Evolutionary conservation across 2,329 filamentous ascomycete species (phyloP).

Genomic region (Colletotrichum noveboracense): DNA sequence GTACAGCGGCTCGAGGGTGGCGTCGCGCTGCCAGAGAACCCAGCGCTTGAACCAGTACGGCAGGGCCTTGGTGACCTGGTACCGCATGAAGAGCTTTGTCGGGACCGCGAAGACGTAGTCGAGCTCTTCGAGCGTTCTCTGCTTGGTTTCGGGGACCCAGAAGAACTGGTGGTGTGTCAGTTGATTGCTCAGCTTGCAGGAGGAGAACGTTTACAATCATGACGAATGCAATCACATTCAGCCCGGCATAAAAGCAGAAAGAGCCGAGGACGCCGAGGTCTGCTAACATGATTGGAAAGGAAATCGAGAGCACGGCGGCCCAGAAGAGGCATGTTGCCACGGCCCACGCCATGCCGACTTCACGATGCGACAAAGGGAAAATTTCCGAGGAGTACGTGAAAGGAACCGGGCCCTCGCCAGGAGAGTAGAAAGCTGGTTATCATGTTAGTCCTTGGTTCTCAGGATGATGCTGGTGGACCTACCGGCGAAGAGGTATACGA

Average conservation of each 20-base stretch:
- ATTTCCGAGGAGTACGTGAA: conserved; percentile 63
- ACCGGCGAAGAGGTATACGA: conserved; percentile 67
- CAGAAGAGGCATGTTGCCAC: conserved; percentile 66
- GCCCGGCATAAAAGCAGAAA: conserved; percentile 59
- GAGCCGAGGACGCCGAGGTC: conserved; percentile 33
- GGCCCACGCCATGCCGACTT: conserved; percentile 68
- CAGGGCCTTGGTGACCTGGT: conserved; percentile 36
- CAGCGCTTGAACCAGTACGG: conserved; percentile 37
- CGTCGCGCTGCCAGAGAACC: conserved; percentile 32
- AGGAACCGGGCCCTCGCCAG: conserved; percentile 63
- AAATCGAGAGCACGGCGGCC: conserved; percentile 54
- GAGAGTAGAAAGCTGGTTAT: conserved; percentile 61
- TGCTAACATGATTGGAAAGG: conserved; percentile 54
- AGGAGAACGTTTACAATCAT: conserved; percentile 43
- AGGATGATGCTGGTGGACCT: background rate
- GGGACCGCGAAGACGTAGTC: conserved; percentile 43
- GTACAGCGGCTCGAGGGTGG: conserved; percentile 46
- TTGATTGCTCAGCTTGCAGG: background rate
- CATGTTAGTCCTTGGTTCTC: background rate
- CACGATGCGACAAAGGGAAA: conserved; percentile 67
- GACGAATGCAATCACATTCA: conserved; percentile 59
- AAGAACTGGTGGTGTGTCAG: conserved; percentile 41
- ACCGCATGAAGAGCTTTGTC: conserved; percentile 32
- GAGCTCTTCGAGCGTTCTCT: conserved; percentile 54
- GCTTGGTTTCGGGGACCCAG: conserved; percentile 65